phyloP scores from a whole-genome alignment of 163 green algal species.

The Scenedesmus sp. region DNA sequence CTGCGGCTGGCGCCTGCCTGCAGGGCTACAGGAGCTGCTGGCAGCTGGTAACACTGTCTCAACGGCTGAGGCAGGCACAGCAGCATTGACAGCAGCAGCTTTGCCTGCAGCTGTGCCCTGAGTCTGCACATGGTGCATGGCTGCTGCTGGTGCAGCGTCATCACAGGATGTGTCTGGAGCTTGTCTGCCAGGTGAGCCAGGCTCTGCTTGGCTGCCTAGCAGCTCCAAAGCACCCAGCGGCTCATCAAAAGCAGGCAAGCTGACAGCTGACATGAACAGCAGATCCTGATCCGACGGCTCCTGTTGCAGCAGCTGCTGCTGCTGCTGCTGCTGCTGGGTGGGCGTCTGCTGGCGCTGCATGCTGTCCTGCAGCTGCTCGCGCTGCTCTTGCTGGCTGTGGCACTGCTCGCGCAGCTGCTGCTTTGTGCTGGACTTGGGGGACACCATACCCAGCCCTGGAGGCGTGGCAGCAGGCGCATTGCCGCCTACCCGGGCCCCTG shows the following conservation, averaged over 20 bases:
- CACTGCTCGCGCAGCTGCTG: conserved; percentile 8
- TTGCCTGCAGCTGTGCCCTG: neutral
- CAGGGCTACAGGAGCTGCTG: neutral
- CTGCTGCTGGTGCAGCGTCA: neutral
- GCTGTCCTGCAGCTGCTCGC: neutral
- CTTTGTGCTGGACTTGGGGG: conserved; percentile 28
- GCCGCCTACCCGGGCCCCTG: too few relatives aligned
- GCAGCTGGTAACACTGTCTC: neutral
- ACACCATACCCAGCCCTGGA: conserved; percentile 11
- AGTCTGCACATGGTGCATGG: neutral
- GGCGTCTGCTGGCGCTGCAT: neutral
- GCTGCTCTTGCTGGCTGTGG: neutral
- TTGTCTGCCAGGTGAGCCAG: neutral
- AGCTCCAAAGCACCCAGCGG: neutral
- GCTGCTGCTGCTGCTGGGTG: neutral
- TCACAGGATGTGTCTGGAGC: neutral
- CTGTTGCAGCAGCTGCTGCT: neutral
- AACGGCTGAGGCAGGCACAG: neutral
- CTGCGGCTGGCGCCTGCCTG: neutral
- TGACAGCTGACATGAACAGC: neutral
- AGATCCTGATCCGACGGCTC: neutral
- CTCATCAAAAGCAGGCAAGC: neutral
- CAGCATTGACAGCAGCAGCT: neutral
- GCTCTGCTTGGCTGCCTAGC: neutral
- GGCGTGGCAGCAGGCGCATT: conserved; percentile 15